Evolutionary conservation across 805 yeast species (phyloP).

Genomic region (Saccharomyces jurei): DNA sequence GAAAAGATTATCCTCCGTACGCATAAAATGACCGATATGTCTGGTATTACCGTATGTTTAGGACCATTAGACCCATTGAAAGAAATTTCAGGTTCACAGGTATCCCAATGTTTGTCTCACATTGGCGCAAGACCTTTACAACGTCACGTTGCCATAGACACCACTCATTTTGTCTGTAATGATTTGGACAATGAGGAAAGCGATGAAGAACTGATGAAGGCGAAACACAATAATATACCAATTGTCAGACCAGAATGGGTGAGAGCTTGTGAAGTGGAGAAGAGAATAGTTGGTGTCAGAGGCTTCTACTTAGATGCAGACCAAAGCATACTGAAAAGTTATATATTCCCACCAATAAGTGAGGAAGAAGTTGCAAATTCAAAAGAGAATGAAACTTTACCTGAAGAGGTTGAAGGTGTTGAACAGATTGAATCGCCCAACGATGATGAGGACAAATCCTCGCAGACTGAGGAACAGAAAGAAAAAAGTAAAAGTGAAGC

Average conservation of each 20-base stretch:
- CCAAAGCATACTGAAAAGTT: conserved; percentile 35
- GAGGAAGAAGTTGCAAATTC: conserved; percentile 1
- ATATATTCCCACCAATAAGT: conserved; percentile 33
- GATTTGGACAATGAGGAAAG: conserved; percentile 24
- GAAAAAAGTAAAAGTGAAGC: not conserved
- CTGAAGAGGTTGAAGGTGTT: not conserved
- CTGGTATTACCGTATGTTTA: conserved; percentile 85
- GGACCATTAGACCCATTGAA: conserved; percentile 66
- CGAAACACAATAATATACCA: conserved; percentile 81
- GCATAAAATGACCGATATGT: conserved; percentile 91
- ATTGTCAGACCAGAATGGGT: conserved; percentile 95
- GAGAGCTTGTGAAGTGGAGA: conserved; percentile 83
- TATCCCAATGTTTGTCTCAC: conserved; percentile 50
- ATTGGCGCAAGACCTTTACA: conserved; percentile 83
- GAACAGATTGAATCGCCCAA: conserved; percentile 1
- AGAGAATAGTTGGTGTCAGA: conserved; percentile 87
- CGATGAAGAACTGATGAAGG: conserved; percentile 58
- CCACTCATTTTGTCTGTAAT: conserved; percentile 79
- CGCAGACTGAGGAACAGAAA: not conserved
- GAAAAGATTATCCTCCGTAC: conserved; percentile 65
- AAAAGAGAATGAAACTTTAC: not conserved
- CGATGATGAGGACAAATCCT: not conserved
- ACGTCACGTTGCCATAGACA: conserved; percentile 68
- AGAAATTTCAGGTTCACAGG: conserved; percentile 42
- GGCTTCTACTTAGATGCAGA: conserved; percentile 65